Percentiles rank a stretch among this genome's conserved stretches.
These are phyloP conservation scores for Carex pumila DNA, from an alignment of 176 grass and related monocot genomes.

Conservation along the genomic window DNA sequence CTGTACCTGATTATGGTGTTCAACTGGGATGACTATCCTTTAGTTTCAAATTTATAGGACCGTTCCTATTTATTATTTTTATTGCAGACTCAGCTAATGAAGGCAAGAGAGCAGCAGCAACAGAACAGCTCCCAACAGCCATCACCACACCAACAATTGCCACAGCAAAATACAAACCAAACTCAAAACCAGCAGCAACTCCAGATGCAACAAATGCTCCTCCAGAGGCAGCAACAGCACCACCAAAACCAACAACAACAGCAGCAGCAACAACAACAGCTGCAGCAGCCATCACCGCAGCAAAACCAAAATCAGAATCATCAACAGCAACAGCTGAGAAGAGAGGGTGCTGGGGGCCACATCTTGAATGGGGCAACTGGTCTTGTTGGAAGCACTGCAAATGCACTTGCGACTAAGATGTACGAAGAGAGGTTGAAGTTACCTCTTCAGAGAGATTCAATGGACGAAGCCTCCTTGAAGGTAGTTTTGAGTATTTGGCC, in stretches of 20 bases:
- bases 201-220: conserved; percentile 36
- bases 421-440: conserved; percentile 88
- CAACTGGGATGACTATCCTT: background rate
- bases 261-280: conserved; percentile 46
- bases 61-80: background rate
- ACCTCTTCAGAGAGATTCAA: conserved; percentile 73
- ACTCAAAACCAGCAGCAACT: conserved; percentile 26
- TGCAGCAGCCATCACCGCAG: background rate
- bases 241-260: conserved; percentile 68
- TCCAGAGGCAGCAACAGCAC: conserved; percentile 38
- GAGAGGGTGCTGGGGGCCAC: conserved; percentile 58
- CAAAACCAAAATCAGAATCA: conserved; percentile 35
- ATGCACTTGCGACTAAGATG: conserved; percentile 95
- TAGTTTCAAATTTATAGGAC: background rate
- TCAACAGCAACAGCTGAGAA: conserved; percentile 33
- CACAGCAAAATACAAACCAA: conserved; percentile 16
- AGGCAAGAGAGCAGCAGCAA: conserved; percentile 80
- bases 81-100: conserved; percentile 81
- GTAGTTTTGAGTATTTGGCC: conserved; percentile 26
- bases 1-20: background rate
- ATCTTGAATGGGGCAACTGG: conserved; percentile 74
- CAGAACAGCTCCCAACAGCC: conserved; percentile 39
- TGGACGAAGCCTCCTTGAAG: conserved; percentile 91
- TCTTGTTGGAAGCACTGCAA: conserved; percentile 62
- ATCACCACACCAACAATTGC: conserved; percentile 24